Evolutionary conservation across 2,329 filamentous ascomycete genomes (phyloP).

Genomic region (Triangularia verruculosa): DNA sequence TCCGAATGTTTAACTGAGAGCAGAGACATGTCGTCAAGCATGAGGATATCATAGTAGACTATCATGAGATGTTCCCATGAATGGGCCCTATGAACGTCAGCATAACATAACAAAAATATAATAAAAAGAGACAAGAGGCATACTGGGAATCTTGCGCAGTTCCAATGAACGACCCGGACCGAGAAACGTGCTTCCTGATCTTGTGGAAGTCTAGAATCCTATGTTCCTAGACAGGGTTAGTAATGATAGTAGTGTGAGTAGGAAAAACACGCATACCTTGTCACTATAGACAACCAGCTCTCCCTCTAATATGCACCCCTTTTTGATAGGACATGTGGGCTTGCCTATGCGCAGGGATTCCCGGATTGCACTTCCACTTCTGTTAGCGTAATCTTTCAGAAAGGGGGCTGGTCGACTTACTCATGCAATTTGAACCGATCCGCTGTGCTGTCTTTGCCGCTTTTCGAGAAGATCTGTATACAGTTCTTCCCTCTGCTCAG

Average conservation of each 20-base stretch:
- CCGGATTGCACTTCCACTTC: constrained; percentile 49
- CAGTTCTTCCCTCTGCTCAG: constrained; percentile 50
- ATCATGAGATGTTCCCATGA: constrained; percentile 59
- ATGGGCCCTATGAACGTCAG: constrained; percentile 40
- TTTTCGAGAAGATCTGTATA: constrained; percentile 87
- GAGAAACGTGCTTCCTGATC: constrained; percentile 73
- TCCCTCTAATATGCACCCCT: constrained; percentile 75
- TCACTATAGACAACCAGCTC: constrained; percentile 79
- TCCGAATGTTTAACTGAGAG: constrained; percentile 53
- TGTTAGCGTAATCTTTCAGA: constrained; percentile 19
- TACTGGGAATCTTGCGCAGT: constrained; percentile 67
- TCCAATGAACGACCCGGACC: constrained; percentile 68
- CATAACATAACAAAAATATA: background rate
- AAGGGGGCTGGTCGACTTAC: constrained; percentile 34
- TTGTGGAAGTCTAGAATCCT: constrained; percentile 75
- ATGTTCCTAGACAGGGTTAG: constrained; percentile 40
- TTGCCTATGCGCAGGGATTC: constrained; percentile 62
- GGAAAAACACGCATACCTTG: constrained; percentile 38
- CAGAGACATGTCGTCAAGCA: constrained; percentile 53
- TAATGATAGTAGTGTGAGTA: background rate
- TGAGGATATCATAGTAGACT: constrained; percentile 57
- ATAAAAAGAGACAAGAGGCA: constrained; percentile 28
- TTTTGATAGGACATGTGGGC: constrained; percentile 55
- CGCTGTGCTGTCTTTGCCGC: constrained; percentile 79
- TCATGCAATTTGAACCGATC: constrained; percentile 62